Evolutionary conservation across 2,329 filamentous ascomycete species (phyloP), one percentile per base, ranked within the genome.

Genomic region (Metarhizium anisopliae): DNA sequence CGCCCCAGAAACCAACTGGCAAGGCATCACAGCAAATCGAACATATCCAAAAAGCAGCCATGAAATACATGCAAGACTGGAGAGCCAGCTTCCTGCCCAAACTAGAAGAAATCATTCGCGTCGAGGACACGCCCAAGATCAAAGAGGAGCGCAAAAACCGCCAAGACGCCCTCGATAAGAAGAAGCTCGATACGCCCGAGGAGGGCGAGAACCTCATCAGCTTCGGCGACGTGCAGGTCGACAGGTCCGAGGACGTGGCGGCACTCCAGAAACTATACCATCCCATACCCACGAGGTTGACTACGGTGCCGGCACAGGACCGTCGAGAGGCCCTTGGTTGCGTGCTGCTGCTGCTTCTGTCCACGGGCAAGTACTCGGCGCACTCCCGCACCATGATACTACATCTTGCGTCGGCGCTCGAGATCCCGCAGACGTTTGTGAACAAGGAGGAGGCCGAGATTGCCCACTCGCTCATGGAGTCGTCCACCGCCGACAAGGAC

Each of bases 31-130:
- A 62, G 8, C 58, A 69, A 52, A 66, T 68, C 1, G 55, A 66
- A 13, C 60, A 63, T 5, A 66, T 81, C 14, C 72, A 77, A 25
- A 68, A 65, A 30, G 81, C 82, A 5, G 83, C 87, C 1, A 68
- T 94, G 13, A 73, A 77, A 47, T 82, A 89, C 64, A 89, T 92
- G 63, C 84, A 90, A 59, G 80, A 84, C n/a, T 96, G 91, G 92
- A 78, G 84, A 57, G 79, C 82, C 30, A 79, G 83, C 36, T 84
- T 93, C 1, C 75, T 91, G n/a, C 72, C 78, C 18, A 81, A 86
- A 49, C 76, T 95, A 1, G 84, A 83, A 51, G 86, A 93, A 61
- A 80, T 90, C 3, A 71, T 85, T 13, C 74, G 80, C 13, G 72
- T 75, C 2, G 69, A 76, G 11, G 78, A 81, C 55, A 74, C 74